Evolutionary conservation across 805 yeast species (phyloP).

Genomic region (Lipomyces sp.): DNA sequence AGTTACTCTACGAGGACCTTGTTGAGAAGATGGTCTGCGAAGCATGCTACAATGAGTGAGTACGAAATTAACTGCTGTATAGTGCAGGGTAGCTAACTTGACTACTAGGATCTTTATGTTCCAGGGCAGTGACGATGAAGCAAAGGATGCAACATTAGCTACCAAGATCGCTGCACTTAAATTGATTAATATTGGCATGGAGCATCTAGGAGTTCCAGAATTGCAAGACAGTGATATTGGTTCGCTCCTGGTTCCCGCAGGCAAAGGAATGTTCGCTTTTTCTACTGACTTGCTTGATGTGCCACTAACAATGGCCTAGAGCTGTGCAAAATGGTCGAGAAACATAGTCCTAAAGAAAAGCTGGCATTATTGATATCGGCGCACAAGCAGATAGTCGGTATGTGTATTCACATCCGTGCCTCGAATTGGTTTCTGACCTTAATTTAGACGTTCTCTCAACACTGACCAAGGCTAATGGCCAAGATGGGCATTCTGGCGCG

Average conservation of each 20-base stretch:
- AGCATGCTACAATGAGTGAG: slow-evolving; percentile 41
- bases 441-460: slow-evolving; percentile 22
- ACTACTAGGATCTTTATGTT: slow-evolving; percentile 44
- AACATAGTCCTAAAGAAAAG: slow-evolving; percentile 46
- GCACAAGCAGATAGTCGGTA: slow-evolving; percentile 47
- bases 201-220: slow-evolving; percentile 44
- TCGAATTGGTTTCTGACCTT: neutral
- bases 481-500: slow-evolving; percentile 42
- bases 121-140: slow-evolving; percentile 42
- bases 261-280: slow-evolving; percentile 15
- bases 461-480: slow-evolving; percentile 26
- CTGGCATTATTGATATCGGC: slow-evolving; percentile 45
- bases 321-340: slow-evolving; percentile 39
- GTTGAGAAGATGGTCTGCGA: slow-evolving; percentile 48
- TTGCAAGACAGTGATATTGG: slow-evolving; percentile 24
- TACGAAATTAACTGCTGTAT: neutral
- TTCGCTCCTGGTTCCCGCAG: slow-evolving; percentile 31
- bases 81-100: neutral
- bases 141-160: slow-evolving; percentile 38
- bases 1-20: slow-evolving; percentile 42
- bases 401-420: slow-evolving; percentile 20
- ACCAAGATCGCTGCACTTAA: slow-evolving; percentile 43
- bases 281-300: slow-evolving; percentile 16
- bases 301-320: slow-evolving; percentile 13
- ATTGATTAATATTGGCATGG: slow-evolving; percentile 40